These are phyloP conservation scores for Escallonia herrerae DNA, from an alignment of 129 eudicot species.

Conservation along the genomic window DNA sequence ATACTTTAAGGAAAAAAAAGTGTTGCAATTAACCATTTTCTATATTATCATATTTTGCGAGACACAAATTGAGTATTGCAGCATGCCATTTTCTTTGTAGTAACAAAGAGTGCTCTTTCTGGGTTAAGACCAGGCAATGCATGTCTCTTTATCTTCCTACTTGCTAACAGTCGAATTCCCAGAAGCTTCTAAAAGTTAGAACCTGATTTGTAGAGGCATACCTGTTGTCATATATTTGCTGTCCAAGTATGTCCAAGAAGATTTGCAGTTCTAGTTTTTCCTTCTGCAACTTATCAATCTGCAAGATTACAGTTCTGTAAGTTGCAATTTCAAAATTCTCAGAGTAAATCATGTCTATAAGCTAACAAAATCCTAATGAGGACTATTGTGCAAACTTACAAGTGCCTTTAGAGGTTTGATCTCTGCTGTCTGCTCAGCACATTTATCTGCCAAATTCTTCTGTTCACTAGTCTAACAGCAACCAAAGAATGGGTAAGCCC, in stretches of 20 bases:
- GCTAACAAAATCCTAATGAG: background rate
- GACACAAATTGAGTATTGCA: no score
- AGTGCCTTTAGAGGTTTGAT: conserved; percentile 55
- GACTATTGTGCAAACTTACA: conserved; percentile 38
- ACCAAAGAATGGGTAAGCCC: conserved; percentile 1
- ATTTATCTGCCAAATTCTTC: conserved; percentile 49
- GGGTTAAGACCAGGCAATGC: no score
- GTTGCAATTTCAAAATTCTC: background rate
- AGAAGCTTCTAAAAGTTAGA: background rate
- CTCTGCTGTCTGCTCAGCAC: conserved; percentile 46
- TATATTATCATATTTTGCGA: no score
- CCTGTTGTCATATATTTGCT: conserved; percentile 76
- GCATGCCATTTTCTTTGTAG: no score
- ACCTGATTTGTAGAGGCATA: conserved; percentile 4
- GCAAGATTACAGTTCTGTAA: conserved; percentile 20
- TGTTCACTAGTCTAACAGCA: conserved; percentile 56
- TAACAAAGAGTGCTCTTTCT: no score
- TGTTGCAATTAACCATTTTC: no score
- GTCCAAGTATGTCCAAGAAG: conserved; percentile 74
- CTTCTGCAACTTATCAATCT: conserved; percentile 74
- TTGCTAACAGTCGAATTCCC: background rate
- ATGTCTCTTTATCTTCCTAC: no score
- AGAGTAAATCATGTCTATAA: no score
- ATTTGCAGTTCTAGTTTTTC: conserved; percentile 66
- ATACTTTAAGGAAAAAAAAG: no score